Conservation (phyloP, 768 basidiomycete genomes). For the Suillus spraguei region DNA sequence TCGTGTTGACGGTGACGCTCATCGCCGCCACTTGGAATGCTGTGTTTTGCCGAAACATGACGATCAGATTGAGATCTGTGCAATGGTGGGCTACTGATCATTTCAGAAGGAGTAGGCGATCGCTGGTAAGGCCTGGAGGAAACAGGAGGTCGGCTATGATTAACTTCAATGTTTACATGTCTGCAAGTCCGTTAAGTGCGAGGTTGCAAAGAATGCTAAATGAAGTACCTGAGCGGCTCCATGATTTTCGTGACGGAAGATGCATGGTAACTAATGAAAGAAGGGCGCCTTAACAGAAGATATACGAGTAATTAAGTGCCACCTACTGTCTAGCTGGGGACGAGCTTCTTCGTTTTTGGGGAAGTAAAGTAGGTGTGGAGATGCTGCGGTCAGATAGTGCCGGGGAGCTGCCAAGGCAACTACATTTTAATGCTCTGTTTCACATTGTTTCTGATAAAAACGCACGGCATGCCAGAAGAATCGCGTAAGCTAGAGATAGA, state of each 20-base stretch:
- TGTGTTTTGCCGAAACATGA: conserved; percentile 1
- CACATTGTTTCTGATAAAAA: conserved; percentile 19
- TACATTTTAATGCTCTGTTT: conserved; percentile 20
- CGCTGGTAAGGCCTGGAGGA: conserved; percentile 19
- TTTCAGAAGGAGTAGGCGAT: conserved; percentile 11
- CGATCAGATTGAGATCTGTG: conserved; percentile 16
- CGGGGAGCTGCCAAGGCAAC: conserved; percentile 27
- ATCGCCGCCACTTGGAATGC: neutral
- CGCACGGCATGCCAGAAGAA: conserved; percentile 34
- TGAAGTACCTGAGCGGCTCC: conserved; percentile 32
- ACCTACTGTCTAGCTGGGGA: conserved; percentile 34
- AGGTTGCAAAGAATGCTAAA: conserved; percentile 10
- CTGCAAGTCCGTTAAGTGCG: conserved; percentile 20
- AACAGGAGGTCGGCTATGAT: conserved; percentile 14
- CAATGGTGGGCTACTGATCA: conserved; percentile 9
- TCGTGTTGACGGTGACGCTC: conserved; percentile 21
- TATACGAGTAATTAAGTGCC: neutral
- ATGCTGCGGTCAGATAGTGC: conserved; percentile 29
- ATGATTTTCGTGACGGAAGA: conserved; percentile 21
- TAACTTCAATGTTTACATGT: conserved; percentile 26
- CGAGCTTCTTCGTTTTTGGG: conserved; percentile 36
- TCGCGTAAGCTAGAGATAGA: conserved; percentile 31
- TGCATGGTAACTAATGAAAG: conserved; percentile 12
- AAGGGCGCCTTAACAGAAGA: neutral
- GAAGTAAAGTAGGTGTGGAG: conserved; percentile 31